A percentile compares a stretch with the other conserved stretches of the same genome.
These are phyloP conservation scores for Calonectria multiphialidica DNA, from an alignment of 2,329 filamentous ascomycete genomes.

Conservation along the genomic window DNA sequence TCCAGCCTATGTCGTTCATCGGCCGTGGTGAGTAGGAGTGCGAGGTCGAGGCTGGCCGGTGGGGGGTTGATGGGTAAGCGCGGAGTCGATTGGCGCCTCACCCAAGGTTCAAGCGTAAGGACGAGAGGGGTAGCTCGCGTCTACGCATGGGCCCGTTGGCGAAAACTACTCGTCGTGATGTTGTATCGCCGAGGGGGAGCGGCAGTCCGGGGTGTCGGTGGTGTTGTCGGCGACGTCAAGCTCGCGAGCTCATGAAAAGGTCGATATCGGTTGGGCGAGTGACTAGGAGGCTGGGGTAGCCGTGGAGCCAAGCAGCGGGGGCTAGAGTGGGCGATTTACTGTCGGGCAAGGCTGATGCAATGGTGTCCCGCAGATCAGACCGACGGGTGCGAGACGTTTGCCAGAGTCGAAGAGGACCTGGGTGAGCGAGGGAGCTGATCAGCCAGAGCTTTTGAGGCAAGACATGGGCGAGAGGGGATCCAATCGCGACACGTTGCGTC, in stretches of 20 bases:
- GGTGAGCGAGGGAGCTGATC: slow-evolving; percentile 33
- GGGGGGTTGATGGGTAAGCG: slow-evolving; percentile 31
- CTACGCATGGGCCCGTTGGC: slow-evolving; percentile 52
- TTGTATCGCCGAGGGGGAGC: slow-evolving; percentile 23
- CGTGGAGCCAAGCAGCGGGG: slow-evolving; percentile 14
- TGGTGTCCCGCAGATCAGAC: slow-evolving; percentile 17
- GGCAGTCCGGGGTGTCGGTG: slow-evolving; percentile 25
- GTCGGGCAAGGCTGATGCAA: slow-evolving; percentile 25
- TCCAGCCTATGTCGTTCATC: slow-evolving; percentile 39
- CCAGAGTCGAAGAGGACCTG: slow-evolving; percentile 39
- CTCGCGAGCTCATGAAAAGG: slow-evolving; percentile 47
- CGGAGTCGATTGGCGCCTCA: slow-evolving; percentile 41
- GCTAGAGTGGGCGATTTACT: slow-evolving; percentile 25
- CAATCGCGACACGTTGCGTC: slow-evolving; percentile 42
- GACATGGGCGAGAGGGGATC: slow-evolving; percentile 41
- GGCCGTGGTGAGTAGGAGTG: slow-evolving; percentile 29
- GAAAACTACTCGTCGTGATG: slow-evolving; percentile 36
- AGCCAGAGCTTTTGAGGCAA: slow-evolving; percentile 44
- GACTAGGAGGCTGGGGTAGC: slow-evolving; percentile 21
- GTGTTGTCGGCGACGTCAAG: slow-evolving; percentile 31
- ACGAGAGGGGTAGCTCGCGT: slow-evolving; percentile 50
- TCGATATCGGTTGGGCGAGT: slow-evolving; percentile 28
- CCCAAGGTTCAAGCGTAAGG: slow-evolving; percentile 48
- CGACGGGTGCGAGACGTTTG: slow-evolving; percentile 34
- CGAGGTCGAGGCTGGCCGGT: slow-evolving; percentile 13